Percentiles rank a stretch among this genome's conserved stretches.
Evolutionary conservation across 2,329 filamentous ascomycete genomes (phyloP).

Genomic region (Phyllosticta citriasiana): DNA sequence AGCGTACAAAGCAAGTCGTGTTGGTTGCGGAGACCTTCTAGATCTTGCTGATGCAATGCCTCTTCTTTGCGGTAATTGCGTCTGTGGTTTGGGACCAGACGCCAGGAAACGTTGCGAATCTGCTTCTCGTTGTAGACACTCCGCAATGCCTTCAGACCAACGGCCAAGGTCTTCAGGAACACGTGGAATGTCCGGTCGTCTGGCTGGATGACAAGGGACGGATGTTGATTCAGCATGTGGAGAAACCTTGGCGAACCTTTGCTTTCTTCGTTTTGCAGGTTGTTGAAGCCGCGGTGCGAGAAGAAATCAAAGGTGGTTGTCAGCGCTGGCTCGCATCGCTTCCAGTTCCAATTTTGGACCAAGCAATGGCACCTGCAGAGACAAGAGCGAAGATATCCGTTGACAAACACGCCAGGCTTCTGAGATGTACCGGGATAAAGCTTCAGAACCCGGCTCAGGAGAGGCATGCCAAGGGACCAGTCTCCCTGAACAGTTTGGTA

Average conservation of each 20-base stretch:
- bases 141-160: slow-evolving; percentile 39
- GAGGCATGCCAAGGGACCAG: slow-evolving; percentile 39
- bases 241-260: slow-evolving; percentile 46
- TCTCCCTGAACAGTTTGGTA: slow-evolving; percentile 34
- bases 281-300: slow-evolving; percentile 41
- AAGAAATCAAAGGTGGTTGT: slow-evolving; percentile 51
- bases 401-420: slow-evolving; percentile 35
- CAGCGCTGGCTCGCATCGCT: slow-evolving; percentile 44
- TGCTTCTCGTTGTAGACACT: slow-evolving; percentile 41
- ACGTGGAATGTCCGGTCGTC: slow-evolving; percentile 49
- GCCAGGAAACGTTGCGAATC: slow-evolving; percentile 46
- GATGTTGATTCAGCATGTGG: slow-evolving; percentile 36
- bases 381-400: slow-evolving; percentile 43
- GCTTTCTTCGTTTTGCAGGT: slow-evolving; percentile 42
- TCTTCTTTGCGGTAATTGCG: slow-evolving; percentile 51
- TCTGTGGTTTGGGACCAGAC: slow-evolving; percentile 50
- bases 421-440: slow-evolving; percentile 35
- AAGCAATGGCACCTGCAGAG: slow-evolving; percentile 45
- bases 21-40: slow-evolving; percentile 51
- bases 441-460: slow-evolving; percentile 39
- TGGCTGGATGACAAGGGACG: slow-evolving; percentile 33
- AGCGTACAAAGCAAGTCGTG: slow-evolving; percentile 51
- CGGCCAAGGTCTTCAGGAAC: slow-evolving; percentile 47
- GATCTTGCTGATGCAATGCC: slow-evolving; percentile 40
- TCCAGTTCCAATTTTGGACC: slow-evolving; percentile 48